Evolutionary conservation across 257 asterid genomes (phyloP).

Genomic region (Gentiana straminea): DNA sequence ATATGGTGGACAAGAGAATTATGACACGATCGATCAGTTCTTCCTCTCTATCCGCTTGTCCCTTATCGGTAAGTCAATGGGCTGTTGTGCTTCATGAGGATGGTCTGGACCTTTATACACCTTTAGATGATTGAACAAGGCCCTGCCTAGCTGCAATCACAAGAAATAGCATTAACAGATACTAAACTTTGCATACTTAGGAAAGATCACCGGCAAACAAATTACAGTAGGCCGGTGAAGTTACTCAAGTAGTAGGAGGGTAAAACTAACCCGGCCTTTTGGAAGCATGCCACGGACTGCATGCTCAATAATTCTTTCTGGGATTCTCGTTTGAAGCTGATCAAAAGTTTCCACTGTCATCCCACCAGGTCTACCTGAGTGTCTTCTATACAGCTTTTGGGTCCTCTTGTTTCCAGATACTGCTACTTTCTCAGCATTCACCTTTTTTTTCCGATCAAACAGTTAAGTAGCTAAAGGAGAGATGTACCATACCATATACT

Average conservation of each 20-base stretch:
- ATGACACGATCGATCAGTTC: neutral
- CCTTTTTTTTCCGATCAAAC: constrained; percentile 25
- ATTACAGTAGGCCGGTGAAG: neutral
- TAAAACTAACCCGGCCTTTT: constrained; percentile 63
- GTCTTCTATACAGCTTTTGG: constrained; percentile 80
- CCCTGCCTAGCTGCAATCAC: constrained; percentile 73
- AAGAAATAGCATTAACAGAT: constrained; percentile 6
- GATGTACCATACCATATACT: too few relatives aligned
- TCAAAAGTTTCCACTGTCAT: constrained; percentile 88
- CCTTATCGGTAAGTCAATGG: constrained; percentile 63
- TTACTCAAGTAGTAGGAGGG: neutral
- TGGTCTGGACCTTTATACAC: constrained; percentile 85
- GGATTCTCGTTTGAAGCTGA: constrained; percentile 85
- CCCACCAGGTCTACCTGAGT: constrained; percentile 96
- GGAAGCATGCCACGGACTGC: constrained; percentile 99
- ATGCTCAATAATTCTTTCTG: constrained; percentile 93
- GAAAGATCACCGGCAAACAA: too few relatives aligned
- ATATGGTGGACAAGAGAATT: too few relatives aligned
- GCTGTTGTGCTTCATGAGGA: constrained; percentile 94
- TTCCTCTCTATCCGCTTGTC: constrained; percentile 72
- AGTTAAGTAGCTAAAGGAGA: too few relatives aligned
- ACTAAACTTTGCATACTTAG: too few relatives aligned
- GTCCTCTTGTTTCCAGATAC: constrained; percentile 85
- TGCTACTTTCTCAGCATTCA: constrained; percentile 85
- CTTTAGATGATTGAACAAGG: constrained; percentile 75